A percentile compares a stretch with the other conserved stretches of the same genome.
phyloP scores from a whole-genome alignment of 805 yeast species.

The Debaryomyces prosopidis region DNA sequence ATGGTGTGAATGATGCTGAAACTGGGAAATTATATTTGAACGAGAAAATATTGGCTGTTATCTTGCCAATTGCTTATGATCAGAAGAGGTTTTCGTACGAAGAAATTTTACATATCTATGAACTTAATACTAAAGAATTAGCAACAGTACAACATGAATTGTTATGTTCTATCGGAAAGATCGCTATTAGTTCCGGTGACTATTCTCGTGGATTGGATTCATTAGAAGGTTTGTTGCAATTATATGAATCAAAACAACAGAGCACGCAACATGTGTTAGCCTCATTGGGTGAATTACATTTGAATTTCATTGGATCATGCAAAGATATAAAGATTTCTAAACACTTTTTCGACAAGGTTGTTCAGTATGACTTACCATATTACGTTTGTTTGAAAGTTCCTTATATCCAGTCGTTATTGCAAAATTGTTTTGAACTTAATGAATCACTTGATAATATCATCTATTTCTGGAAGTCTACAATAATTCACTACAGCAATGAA shows the following conservation, averaged over 20 bases:
- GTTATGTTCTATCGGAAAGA: slow-evolving; percentile 71
- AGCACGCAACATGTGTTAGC: slow-evolving; percentile 36
- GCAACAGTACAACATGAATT: slow-evolving; percentile 46
- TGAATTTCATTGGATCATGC: slow-evolving; percentile 76
- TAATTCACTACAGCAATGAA: slow-evolving; percentile 46
- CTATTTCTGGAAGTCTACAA: slow-evolving; percentile 62
- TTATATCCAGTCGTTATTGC: slow-evolving; percentile 62
- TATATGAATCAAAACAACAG: slow-evolving; percentile 34
- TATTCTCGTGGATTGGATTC: slow-evolving; percentile 63
- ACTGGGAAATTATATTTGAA: slow-evolving; percentile 51
- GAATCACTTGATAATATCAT: slow-evolving; percentile 59
- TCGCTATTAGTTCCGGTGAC: slow-evolving; percentile 65
- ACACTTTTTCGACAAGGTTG: slow-evolving; percentile 72
- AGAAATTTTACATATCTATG: slow-evolving; percentile 59
- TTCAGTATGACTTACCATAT: slow-evolving; percentile 71
- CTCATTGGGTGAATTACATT: slow-evolving; percentile 70
- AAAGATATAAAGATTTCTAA: slow-evolving; percentile 70
- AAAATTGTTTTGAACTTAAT: slow-evolving; percentile 58
- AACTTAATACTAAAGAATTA: slow-evolving; percentile 35
- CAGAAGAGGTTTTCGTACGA: slow-evolving; percentile 59
- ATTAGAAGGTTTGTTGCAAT: slow-evolving; percentile 59
- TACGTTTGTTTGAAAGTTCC: slow-evolving; percentile 71
- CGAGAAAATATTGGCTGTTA: slow-evolving; percentile 66
- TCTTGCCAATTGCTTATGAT: slow-evolving; percentile 65
- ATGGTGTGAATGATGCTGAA: slow-evolving; percentile 48